A percentile compares a stretch with the other conserved stretches of the same genome.
phyloP scores from a whole-genome alignment of 2,329 filamentous ascomycete species.

The Pseudogymnoascus sp. region DNA sequence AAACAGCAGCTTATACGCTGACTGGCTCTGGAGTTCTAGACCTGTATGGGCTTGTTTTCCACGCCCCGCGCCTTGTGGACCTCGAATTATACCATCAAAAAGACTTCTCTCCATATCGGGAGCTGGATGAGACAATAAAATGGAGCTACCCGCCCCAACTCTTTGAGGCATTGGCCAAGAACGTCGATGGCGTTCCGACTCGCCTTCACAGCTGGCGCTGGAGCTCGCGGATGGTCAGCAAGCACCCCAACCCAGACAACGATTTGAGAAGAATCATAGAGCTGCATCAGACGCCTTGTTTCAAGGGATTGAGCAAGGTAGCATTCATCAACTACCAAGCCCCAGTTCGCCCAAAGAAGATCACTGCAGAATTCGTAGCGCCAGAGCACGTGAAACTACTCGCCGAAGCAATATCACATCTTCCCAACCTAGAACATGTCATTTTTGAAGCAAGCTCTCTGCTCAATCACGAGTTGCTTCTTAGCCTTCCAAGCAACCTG shows the following conservation, averaged over 20 bases:
- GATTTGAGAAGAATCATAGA: constrained; percentile 28
- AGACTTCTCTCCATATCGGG: constrained; percentile 59
- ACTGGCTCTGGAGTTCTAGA: constrained; percentile 45
- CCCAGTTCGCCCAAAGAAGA: constrained; percentile 32
- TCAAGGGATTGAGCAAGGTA: constrained; percentile 46
- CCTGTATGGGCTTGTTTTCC: constrained; percentile 48
- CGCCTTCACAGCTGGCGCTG: constrained; percentile 49
- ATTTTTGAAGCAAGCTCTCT: constrained; percentile 67
- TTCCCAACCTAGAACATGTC: constrained; percentile 58
- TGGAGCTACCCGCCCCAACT: constrained; percentile 63
- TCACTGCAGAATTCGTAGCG: constrained; percentile 21
- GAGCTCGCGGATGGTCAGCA: constrained; percentile 46
- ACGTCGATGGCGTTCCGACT: constrained; percentile 15
- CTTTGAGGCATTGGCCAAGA: constrained; percentile 51
- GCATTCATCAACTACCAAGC: constrained; percentile 57
- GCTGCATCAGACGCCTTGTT: constrained; percentile 48
- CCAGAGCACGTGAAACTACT: constrained; percentile 33
- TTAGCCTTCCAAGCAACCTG: constrained; percentile 57
- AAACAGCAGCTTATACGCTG: constrained; percentile 44
- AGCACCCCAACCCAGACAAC: constrained; percentile 38
- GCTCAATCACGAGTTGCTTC: constrained; percentile 59
- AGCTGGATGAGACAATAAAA: constrained; percentile 45
- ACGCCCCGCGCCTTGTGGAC: constrained; percentile 57
- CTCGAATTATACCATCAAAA: constrained; percentile 64
- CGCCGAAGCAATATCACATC: constrained; percentile 37